These are phyloP conservation scores for Ordospora colligata DNA, from an alignment of 371 early-diverging fungal species.

Conservation along the genomic window DNA sequence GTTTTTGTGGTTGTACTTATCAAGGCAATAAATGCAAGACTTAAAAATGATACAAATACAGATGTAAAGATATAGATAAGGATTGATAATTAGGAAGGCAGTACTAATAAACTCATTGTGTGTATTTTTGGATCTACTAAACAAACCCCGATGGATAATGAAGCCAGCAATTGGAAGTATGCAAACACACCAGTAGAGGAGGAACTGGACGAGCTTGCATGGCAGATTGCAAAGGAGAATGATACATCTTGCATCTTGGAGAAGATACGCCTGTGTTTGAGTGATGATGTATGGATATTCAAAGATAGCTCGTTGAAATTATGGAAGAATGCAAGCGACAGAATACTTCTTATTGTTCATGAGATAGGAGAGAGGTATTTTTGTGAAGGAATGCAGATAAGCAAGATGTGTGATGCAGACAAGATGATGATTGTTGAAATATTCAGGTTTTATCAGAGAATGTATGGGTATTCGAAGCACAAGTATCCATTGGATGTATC, in stretches of 20 bases:
- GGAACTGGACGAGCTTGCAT: not conserved
- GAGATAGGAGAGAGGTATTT: not conserved
- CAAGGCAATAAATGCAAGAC: not conserved
- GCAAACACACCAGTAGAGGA: not conserved
- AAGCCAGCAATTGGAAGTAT: not conserved
- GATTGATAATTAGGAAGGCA: not conserved
- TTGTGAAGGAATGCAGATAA: not conserved
- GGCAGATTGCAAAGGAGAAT: not conserved
- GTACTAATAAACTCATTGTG: not conserved
- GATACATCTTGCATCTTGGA: not conserved
- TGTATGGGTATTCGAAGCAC: slow-evolving; percentile 1
- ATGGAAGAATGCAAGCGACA: not conserved
- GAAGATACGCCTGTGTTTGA: not conserved
- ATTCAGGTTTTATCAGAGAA: not conserved
- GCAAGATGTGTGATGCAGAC: not conserved
- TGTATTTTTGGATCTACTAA: not conserved
- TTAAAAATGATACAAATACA: not conserved
- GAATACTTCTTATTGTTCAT: not conserved
- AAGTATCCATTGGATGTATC: not conserved
- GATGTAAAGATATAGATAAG: too few relatives aligned
- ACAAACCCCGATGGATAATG: not conserved
- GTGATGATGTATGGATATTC: not conserved
- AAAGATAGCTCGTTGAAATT: not conserved
- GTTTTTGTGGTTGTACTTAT: not conserved
- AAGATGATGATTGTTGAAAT: not conserved